Evolutionary conservation across 495 filamentous ascomycete species (phyloP).

Genomic region (Penicillium antarcticum): DNA sequence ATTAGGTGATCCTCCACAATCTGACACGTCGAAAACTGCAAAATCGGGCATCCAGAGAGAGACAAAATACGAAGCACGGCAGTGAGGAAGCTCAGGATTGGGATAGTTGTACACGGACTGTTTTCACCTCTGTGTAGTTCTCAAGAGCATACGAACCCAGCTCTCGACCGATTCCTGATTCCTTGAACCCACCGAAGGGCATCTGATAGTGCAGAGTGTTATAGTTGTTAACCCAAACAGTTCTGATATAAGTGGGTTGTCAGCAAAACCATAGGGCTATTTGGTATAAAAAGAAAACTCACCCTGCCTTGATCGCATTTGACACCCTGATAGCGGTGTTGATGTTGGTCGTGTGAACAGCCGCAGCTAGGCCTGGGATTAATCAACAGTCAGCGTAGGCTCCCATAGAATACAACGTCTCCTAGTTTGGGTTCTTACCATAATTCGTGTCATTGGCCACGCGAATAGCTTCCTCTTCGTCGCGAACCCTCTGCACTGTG

Average conservation of each 20-base stretch:
- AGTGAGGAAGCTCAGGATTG: background rate
- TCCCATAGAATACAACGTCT: no score
- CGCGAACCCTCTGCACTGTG: constrained; percentile 77
- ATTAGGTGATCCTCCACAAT: no score
- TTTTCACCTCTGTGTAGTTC: constrained; percentile 75
- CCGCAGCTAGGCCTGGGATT: constrained; percentile 58
- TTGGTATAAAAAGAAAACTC: background rate
- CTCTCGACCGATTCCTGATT: constrained; percentile 82
- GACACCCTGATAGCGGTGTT: constrained; percentile 78
- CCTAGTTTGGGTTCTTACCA: constrained; percentile 14
- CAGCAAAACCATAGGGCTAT: background rate
- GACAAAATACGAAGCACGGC: no score
- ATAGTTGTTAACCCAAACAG: constrained; percentile 84
- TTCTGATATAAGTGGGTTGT: constrained; percentile 25
- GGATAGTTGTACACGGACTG: constrained; percentile 30
- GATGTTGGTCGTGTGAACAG: constrained; percentile 79
- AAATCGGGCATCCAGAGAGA: no score
- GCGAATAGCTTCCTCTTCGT: constrained; percentile 67
- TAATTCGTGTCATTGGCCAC: constrained; percentile 73
- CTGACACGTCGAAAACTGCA: no score
- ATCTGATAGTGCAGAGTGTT: constrained; percentile 62
- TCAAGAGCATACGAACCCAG: constrained; percentile 64
- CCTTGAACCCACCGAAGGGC: constrained; percentile 87
- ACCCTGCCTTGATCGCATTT: constrained; percentile 67
- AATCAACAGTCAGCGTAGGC: background rate